These are phyloP conservation scores for Chrysosphaeria jannelii DNA, from an alignment of 2,329 filamentous ascomycete genomes.

Conservation along the genomic window DNA sequence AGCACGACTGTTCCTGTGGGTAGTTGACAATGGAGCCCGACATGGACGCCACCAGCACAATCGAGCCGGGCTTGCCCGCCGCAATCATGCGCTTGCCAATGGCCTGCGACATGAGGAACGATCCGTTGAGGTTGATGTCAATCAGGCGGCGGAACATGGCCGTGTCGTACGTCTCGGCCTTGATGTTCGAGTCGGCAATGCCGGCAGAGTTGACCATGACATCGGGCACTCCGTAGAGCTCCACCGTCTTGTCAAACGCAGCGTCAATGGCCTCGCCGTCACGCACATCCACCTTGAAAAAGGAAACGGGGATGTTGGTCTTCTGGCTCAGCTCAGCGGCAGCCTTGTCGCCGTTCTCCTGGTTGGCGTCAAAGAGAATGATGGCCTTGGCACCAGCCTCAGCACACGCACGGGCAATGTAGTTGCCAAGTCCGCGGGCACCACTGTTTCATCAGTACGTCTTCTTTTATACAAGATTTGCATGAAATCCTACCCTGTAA, in stretches of 20 bases:
- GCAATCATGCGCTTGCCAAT: slow-evolving; percentile 43
- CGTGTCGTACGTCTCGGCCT: slow-evolving; percentile 46
- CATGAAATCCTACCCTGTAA: slow-evolving; percentile 28
- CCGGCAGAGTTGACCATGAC: slow-evolving; percentile 56
- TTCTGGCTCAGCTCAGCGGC: slow-evolving; percentile 39
- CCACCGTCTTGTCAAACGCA: slow-evolving; percentile 33
- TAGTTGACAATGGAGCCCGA: slow-evolving; percentile 64
- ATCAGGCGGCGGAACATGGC: slow-evolving; percentile 52
- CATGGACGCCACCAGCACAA: slow-evolving; percentile 55
- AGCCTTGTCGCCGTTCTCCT: slow-evolving; percentile 39
- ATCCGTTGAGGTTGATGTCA: slow-evolving; percentile 57
- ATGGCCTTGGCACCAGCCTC: slow-evolving; percentile 48
- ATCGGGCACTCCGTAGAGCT: slow-evolving; percentile 37
- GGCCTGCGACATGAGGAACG: slow-evolving; percentile 49
- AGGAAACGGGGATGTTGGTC: slow-evolving; percentile 42
- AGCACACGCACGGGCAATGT: slow-evolving; percentile 49
- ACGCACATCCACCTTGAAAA: slow-evolving; percentile 55
- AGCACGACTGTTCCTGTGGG: slow-evolving; percentile 56
- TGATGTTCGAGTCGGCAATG: slow-evolving; percentile 62
- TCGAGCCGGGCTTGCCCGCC: slow-evolving; percentile 37
- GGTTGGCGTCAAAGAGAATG: slow-evolving; percentile 48
- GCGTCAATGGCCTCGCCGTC: slow-evolving; percentile 38
- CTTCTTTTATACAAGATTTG: too few species aligned
- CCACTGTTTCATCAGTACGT: slow-evolving; percentile 19
- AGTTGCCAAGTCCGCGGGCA: slow-evolving; percentile 47